Evolutionary conservation across 331 rosid genomes (phyloP).

Genomic region (Spiraea crenata): DNA sequence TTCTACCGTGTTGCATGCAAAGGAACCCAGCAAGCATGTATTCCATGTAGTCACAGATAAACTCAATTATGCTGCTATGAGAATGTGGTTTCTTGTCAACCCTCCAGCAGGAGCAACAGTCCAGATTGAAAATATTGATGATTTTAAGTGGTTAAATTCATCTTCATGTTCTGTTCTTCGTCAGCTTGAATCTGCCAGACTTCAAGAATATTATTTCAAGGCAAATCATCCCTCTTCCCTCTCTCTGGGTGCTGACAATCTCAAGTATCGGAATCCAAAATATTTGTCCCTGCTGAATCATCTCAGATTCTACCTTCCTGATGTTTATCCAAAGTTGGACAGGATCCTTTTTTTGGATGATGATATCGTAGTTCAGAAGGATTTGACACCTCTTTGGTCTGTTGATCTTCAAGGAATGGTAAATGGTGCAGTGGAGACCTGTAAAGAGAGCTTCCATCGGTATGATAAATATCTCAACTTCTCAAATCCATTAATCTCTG

Average conservation of each 20-base stretch:
- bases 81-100: constrained; percentile 87
- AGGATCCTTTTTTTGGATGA: constrained; percentile 91
- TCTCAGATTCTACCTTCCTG: constrained; percentile 91
- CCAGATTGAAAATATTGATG: constrained; percentile 83
- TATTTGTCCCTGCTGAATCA: constrained; percentile 93
- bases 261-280: constrained; percentile 92
- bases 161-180: constrained; percentile 93
- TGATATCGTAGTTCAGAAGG: constrained; percentile 95
- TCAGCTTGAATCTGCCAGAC: constrained; percentile 87
- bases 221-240: constrained; percentile 87
- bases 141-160: constrained; percentile 95
- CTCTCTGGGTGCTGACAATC: constrained; percentile 74
- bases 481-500: constrained; percentile 74
- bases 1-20: constrained; percentile 77
- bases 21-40: constrained; percentile 86
- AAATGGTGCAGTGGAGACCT: constrained; percentile 97
- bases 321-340: constrained; percentile 88
- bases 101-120: constrained; percentile 70
- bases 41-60: constrained; percentile 93
- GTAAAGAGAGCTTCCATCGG: constrained; percentile 98
- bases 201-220: constrained; percentile 92
- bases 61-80: constrained; percentile 85
- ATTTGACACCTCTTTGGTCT: constrained; percentile 86
- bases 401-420: constrained; percentile 83
- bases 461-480: constrained; percentile 95